Percentiles rank a stretch among this genome's conserved stretches.
These are phyloP conservation scores for Dalbergia oliveri DNA, from an alignment of 306 rosid genomes.

Conservation along the genomic window DNA sequence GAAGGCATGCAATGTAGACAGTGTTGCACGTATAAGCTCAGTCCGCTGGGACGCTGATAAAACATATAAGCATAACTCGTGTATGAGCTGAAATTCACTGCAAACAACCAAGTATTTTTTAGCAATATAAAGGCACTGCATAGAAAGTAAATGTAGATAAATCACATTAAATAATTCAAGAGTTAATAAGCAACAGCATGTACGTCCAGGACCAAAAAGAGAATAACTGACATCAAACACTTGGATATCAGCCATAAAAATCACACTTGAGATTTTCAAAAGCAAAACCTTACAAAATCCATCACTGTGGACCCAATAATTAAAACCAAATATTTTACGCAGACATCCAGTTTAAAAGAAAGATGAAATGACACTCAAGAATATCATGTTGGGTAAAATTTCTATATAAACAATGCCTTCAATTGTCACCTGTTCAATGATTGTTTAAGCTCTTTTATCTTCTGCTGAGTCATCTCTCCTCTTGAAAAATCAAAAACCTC, in stretches of 20 bases:
- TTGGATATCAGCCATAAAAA: constrained; percentile 20
- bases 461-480: constrained; percentile 68
- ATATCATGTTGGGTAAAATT: background rate
- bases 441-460: constrained; percentile 63
- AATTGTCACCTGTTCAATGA: constrained; percentile 72
- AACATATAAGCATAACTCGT: constrained; percentile 95
- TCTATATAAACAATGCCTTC: constrained; percentile 10
- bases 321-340: background rate
- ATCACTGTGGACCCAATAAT: background rate
- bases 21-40: constrained; percentile 90
- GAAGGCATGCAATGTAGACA: constrained; percentile 95
- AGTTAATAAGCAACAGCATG: constrained; percentile 27
- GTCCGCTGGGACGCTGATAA: constrained; percentile 93
- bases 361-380: constrained; percentile 12
- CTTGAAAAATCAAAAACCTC: constrained; percentile 69
- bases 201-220: background rate
- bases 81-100: constrained; percentile 99
- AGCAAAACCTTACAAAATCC: background rate
- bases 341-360: constrained; percentile 23
- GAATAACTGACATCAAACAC: constrained; percentile 29
- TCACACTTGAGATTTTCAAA: background rate
- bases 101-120: constrained; percentile 52
- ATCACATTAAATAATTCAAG: background rate
- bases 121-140: constrained; percentile 30
- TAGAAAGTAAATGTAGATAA: background rate